Conservation (phyloP, 2,329 filamentous ascomycete genomes). For the Penicillium decumbens region DNA sequence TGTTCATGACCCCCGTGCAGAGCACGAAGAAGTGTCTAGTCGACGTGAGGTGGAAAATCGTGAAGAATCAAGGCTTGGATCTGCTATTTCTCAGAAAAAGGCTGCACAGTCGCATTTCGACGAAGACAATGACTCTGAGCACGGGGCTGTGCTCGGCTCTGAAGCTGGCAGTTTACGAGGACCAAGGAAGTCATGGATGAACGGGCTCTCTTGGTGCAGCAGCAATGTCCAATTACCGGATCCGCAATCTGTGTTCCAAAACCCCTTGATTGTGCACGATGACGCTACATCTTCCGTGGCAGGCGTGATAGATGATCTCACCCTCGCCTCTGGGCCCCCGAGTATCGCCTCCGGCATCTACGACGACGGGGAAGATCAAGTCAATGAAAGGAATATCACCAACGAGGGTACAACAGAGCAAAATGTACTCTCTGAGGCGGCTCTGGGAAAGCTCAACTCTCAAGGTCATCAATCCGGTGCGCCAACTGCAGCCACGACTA, state of each 20-base stretch:
- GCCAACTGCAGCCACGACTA: not conserved
- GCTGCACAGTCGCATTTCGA: conserved; percentile 1
- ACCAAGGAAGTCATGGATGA: conserved; percentile 28
- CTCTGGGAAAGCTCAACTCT: not conserved
- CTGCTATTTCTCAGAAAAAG: conserved; percentile 1
- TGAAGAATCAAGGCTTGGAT: not conserved
- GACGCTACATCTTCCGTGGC: conserved; percentile 25
- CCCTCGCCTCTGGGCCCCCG: conserved; percentile 15
- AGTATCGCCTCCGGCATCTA: conserved; percentile 10
- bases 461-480: not conserved
- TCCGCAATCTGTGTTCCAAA: conserved; percentile 33
- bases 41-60: not conserved
- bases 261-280: conserved; percentile 25
- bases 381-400: not conserved
- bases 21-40: not conserved
- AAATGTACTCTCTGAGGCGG: conserved; percentile 1
- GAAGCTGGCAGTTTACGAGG: conserved; percentile 27
- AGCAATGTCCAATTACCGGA: conserved; percentile 8
- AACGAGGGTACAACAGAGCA: not conserved
- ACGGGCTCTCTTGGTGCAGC: conserved; percentile 24
- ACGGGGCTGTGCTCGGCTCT: conserved; percentile 54
- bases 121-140: conserved; percentile 58
- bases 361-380: not conserved
- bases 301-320: conserved; percentile 26
- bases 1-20: not conserved